These are phyloP conservation scores for Trichoderma gracile DNA, from an alignment of 2,329 filamentous ascomycete genomes.

Conservation along the genomic window DNA sequence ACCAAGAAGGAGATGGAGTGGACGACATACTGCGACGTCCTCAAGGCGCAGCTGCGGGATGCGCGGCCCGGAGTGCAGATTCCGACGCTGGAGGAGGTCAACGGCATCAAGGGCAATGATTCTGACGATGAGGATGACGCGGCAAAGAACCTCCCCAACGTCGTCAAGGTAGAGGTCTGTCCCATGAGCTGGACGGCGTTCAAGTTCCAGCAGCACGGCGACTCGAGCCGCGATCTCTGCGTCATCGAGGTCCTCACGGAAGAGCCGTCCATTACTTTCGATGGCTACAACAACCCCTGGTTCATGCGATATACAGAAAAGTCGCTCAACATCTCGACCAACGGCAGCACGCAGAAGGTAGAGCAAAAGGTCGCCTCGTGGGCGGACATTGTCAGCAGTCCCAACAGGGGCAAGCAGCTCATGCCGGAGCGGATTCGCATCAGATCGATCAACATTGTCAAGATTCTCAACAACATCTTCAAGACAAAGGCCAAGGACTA, in stretches of 20 bases:
- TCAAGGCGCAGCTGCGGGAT: neutral
- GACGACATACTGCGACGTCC: neutral
- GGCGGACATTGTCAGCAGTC: neutral
- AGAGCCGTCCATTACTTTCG: constrained; percentile 6
- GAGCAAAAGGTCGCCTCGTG: neutral
- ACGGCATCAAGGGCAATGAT: neutral
- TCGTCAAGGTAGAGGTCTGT: neutral
- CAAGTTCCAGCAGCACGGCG: neutral
- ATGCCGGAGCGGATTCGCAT: constrained; percentile 26
- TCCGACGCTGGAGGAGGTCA: constrained; percentile 6
- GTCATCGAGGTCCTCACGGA: constrained; percentile 15
- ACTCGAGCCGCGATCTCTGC: neutral
- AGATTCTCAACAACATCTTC: constrained; percentile 13
- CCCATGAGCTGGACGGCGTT: constrained; percentile 3
- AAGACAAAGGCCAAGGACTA: constrained; percentile 3
- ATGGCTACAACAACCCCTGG: constrained; percentile 12
- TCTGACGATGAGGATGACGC: neutral
- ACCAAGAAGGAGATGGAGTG: neutral
- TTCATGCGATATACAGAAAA: neutral
- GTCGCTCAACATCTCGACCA: neutral
- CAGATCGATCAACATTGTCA: constrained; percentile 14
- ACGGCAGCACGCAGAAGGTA: neutral
- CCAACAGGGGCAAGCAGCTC: neutral
- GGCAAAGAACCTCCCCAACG: neutral
- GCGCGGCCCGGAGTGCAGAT: neutral